Base-by-base conservation (phyloP, 441 rosid species). In the Eruca vesicaria region DNA sequence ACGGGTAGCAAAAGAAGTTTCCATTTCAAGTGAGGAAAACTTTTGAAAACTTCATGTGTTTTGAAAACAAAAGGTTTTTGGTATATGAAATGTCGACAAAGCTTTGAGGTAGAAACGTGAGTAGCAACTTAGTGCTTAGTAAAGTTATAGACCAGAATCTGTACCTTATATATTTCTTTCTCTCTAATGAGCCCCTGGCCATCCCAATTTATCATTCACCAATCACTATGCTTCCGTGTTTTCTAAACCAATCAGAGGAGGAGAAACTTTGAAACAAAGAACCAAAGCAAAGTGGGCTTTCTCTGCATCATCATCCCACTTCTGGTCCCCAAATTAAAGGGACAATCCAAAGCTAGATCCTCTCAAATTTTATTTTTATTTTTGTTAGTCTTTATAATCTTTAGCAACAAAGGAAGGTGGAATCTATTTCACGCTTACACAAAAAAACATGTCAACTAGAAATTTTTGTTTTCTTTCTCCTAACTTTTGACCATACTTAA, bases 121-220 rank as follows among this genome's bases (percentile, higher is more conserved):
- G 56, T 21, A 50, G 74, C 41, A 71, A 50, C 11, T 32, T 57
- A 58, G 73, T 59, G 66, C 41, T 68, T 61, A 61, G 58, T 50
- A 59, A 68, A 69, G 63, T 65, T 69, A 52, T 75, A 36, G 68
- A 32, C 57, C 59, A 74, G 90, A 85, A 86, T 84, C 70, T 85
- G 84, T 83, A 56, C 87, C 77, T 60, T 65, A 8, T 31, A n/a
- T n/a, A n/a, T 60, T 58, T 66, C 32, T 59, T 53, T 71, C 35
- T 55, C 36, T 48, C 33, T 43, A 23, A 31, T 31, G 43, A 68
- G 72, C 86, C 86, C 83, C 3, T 72, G 64, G 43, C 88, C 92
- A 84, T 78, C 79, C 67, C 78, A 66, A 52, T 77, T 84, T 83
- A 80, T 78, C 84, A 81, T 68, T 28, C 68, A 23, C 72, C 76